Conservation (phyloP, 2,329 filamentous ascomycete species). For the Diaporthe citriasiana region DNA sequence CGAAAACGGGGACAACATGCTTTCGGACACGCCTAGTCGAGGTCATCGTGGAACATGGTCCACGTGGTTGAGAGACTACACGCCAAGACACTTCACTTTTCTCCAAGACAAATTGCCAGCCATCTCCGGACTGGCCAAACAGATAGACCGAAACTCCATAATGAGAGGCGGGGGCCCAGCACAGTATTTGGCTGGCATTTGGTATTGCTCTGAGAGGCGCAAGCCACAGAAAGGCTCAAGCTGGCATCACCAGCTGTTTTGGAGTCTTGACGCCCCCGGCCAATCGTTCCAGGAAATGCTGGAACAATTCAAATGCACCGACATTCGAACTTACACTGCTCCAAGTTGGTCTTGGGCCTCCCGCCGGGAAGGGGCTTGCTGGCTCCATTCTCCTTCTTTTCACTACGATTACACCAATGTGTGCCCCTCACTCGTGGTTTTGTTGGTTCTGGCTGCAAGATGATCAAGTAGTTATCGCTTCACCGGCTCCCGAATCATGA, state of each 20-base stretch:
- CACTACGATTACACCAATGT: neutral
- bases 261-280: rapidly evolving
- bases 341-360: conserved; percentile 8
- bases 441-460: neutral
- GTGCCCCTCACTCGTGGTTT: neutral
- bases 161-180: neutral
- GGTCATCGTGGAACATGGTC: neutral
- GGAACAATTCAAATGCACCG: neutral
- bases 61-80: neutral
- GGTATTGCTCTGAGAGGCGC: neutral
- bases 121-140: neutral
- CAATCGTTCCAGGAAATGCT: neutral
- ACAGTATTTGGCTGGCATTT: neutral
- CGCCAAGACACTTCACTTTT: neutral
- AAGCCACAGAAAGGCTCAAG: too few relatives aligned
- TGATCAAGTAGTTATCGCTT: neutral
- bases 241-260: neutral
- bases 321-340: neutral
- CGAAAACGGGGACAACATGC: neutral
- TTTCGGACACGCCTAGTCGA: neutral
- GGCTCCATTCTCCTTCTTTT: neutral
- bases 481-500: neutral
- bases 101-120: neutral
- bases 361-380: neutral
- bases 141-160: neutral